These are phyloP conservation scores for Xylaria sp. DNA, from an alignment of 2,329 filamentous ascomycete genomes.

Conservation along the genomic window DNA sequence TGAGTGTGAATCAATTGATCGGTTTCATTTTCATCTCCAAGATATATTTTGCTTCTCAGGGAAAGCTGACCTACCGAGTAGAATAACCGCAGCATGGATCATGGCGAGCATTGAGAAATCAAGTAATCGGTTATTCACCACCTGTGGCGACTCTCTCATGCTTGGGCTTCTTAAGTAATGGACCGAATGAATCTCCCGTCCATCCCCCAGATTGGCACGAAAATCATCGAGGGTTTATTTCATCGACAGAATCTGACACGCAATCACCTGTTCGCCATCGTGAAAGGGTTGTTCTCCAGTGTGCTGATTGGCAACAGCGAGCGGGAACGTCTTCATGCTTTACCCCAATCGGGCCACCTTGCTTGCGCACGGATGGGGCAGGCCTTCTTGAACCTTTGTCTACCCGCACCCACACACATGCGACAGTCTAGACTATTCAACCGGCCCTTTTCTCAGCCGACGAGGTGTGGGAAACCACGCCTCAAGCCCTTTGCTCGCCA, in stretches of 20 bases:
- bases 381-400: constrained; percentile 17
- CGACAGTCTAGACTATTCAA: constrained; percentile 34
- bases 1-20: background rate
- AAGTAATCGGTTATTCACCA: background rate
- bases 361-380: constrained; percentile 31
- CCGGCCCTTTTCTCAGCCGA: constrained; percentile 20
- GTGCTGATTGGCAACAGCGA: constrained; percentile 22
- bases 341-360: constrained; percentile 28
- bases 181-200: constrained; percentile 2
- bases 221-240: constrained; percentile 31
- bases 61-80: background rate
- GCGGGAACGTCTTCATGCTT: constrained; percentile 26
- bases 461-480: constrained; percentile 14
- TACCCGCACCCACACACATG: constrained; percentile 27
- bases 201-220: constrained; percentile 33
- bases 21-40: background rate
- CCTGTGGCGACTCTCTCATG: background rate
- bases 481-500: background rate
- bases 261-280: constrained; percentile 8
- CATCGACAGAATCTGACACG: constrained; percentile 29
- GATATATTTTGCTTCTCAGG: background rate
- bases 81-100: background rate
- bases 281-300: background rate
- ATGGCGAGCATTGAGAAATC: background rate
- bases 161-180: background rate